Percentiles rank a stretch among this genome's conserved stretches.
phyloP scores from a whole-genome alignment of 768 basidiomycete species.

The Dacryopinax spathularia region DNA sequence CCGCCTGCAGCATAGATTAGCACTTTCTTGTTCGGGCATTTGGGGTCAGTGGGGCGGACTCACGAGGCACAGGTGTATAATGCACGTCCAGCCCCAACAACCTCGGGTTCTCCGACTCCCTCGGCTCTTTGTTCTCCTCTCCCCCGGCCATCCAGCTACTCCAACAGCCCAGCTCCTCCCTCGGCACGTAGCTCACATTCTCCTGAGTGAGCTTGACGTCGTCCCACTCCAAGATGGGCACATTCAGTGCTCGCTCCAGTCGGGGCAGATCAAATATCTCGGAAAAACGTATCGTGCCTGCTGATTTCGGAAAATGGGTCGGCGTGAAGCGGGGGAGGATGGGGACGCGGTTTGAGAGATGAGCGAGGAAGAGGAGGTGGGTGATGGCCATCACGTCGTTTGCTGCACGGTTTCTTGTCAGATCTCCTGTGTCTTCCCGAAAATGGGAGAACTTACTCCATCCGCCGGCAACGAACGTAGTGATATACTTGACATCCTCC shows the following conservation, averaged over 20 bases:
- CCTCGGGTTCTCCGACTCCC: not conserved
- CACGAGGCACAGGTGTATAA: not conserved
- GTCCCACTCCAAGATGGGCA: slow-evolving; percentile 47
- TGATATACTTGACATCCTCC: slow-evolving; percentile 47
- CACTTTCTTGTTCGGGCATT: not conserved
- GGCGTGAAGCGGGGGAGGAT: slow-evolving; percentile 46
- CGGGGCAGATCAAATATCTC: slow-evolving; percentile 47
- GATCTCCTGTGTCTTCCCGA: not conserved
- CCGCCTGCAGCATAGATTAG: not conserved
- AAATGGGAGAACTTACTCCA: slow-evolving; percentile 41
- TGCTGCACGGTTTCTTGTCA: slow-evolving; percentile 29
- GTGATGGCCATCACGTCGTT: slow-evolving; percentile 52
- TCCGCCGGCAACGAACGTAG: slow-evolving; percentile 62
- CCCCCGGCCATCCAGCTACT: slow-evolving; percentile 23
- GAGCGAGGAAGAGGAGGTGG: slow-evolving; percentile 42
- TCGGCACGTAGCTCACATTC: not conserved
- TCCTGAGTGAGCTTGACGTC: slow-evolving; percentile 37
- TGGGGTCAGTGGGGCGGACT: not conserved
- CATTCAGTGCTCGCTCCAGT: slow-evolving; percentile 32
- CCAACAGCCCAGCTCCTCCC: slow-evolving; percentile 30
- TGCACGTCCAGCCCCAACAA: slow-evolving; percentile 1
- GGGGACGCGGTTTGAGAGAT: slow-evolving; percentile 42
- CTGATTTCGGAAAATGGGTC: slow-evolving; percentile 36
- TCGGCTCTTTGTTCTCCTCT: not conserved
- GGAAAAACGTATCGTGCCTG: slow-evolving; percentile 39